Conservation (phyloP, 345 rosid genomes). For the Aegle marmelos region DNA sequence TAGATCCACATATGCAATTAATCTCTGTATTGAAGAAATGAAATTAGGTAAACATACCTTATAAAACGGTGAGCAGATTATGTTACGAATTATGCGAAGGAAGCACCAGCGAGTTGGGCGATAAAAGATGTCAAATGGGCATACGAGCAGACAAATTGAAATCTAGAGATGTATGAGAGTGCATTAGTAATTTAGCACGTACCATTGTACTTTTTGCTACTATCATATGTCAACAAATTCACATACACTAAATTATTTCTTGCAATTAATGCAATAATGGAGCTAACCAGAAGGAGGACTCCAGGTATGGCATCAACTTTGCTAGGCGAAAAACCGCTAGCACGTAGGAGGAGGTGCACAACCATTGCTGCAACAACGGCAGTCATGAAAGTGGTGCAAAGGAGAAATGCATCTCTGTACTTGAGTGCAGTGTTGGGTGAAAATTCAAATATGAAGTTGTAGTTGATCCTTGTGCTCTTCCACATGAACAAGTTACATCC, state of each 20-base stretch:
- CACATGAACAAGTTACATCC: slow-evolving; percentile 92
- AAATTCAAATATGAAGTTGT: slow-evolving; percentile 82
- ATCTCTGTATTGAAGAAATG: not conserved
- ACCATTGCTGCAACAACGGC: slow-evolving; percentile 85
- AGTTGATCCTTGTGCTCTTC: slow-evolving; percentile 79
- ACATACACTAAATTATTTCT: not conserved
- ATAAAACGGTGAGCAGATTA: slow-evolving; percentile 81
- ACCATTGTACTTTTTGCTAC: not conserved
- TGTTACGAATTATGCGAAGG: slow-evolving; percentile 73
- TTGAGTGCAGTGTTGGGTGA: slow-evolving; percentile 71
- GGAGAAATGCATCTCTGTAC: slow-evolving; percentile 80
- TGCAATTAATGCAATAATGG: not conserved
- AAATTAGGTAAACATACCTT: slow-evolving; percentile 39
- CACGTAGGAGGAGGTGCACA: slow-evolving; percentile 69
- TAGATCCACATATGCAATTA: not conserved
- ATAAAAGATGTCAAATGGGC: slow-evolving; percentile 77
- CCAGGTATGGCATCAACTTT: slow-evolving; percentile 86
- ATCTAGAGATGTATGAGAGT: slow-evolving; percentile 35
- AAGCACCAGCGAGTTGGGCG: slow-evolving; percentile 84
- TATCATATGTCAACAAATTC: not conserved
- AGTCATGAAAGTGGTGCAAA: slow-evolving; percentile 90
- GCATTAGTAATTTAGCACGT: not conserved
- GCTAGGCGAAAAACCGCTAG: slow-evolving; percentile 44
- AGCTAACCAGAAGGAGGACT: slow-evolving; percentile 62
- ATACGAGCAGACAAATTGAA: slow-evolving; percentile 54